Percentiles rank a stretch among this genome's conserved stretches.
Conservation (phyloP, 495 filamentous ascomycete species). For the Penicillium subrubescens region DNA sequence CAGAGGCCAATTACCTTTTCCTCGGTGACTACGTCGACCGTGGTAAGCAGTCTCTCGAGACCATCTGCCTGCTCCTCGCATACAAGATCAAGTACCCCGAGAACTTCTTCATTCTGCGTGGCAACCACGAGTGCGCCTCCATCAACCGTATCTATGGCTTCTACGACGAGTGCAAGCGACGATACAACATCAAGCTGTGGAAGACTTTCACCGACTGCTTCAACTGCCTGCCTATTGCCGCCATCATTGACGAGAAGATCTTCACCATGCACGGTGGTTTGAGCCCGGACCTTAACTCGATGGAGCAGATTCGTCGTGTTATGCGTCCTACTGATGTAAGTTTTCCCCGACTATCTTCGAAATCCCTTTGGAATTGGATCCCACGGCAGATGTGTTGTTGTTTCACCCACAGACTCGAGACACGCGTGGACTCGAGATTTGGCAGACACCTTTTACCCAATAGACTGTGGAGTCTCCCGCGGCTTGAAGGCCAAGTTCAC, state of each 20-base stretch:
- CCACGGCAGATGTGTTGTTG: neutral
- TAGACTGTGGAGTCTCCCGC: constrained; percentile 32
- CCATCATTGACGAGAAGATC: constrained; percentile 99
- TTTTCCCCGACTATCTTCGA: constrained; percentile 13
- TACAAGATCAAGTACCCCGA: constrained; percentile 99
- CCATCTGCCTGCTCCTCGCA: constrained; percentile 94
- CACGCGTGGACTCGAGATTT: constrained; percentile 11
- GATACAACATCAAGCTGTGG: constrained; percentile 99
- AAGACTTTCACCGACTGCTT: constrained; percentile 99
- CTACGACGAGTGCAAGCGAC: constrained; percentile 98
- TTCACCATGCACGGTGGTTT: constrained; percentile 99
- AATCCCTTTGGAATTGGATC: neutral
- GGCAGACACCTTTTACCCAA: constrained; percentile 22
- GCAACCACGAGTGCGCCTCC: constrained; percentile 98
- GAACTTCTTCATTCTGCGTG: constrained; percentile 98
- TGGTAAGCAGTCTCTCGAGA: constrained; percentile 99
- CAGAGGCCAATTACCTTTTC: constrained; percentile 99
- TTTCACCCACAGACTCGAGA: neutral
- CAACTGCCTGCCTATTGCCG: constrained; percentile 99
- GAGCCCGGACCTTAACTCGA: constrained; percentile 97
- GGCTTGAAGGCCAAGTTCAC: constrained; percentile 48
- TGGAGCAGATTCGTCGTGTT: constrained; percentile 99
- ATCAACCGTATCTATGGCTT: constrained; percentile 99
- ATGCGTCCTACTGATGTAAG: constrained; percentile 99
- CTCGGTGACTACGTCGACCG: constrained; percentile 98